Evolutionary conservation across 345 rosid genomes (phyloP), one percentile per base, ranked within the genome.

Genomic region (Citrus sp.): DNA sequence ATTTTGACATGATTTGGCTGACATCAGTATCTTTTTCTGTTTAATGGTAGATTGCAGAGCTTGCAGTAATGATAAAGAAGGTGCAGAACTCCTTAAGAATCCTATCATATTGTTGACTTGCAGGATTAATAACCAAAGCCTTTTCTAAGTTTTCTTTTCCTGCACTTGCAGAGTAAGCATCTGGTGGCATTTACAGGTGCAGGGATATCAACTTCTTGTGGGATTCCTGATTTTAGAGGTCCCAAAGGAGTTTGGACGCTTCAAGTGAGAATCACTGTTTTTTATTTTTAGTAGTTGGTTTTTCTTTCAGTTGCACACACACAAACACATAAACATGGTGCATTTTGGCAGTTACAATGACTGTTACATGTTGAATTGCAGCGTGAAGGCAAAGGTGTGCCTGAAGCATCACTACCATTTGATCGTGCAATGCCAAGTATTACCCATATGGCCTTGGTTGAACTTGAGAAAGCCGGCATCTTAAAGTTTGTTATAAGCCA

Each of bases 181-280:
- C 94, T 96, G 78, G 98, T 94, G 77, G 98, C 88, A 74, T 96
- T 96, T 80, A 96, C 98, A 58, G 98, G 98, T 83, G 99, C 99
- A 22, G 98, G 99, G 78, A 94, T 94, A 84, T 96, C 99, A 73
- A 94, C 99, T 59, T 91, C 99, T 79, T 92, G 99, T 82, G 97
- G 99, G 58, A 96, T 96, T 76, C 98, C 99, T 78, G 97, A 96
- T 86, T 92, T 96, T 85, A 87, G 99, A 80, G 98, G 98, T 71
- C 99, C 99, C 68, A 89, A 90, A 78, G 99, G 99, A 80, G 92
- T 96, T 77, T 96, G 99, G 99, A 96, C 98, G 12, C 73, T 96
- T 55, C 98, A 96, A 97, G 97, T 94, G 77, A 78, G 51, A 46
- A 13, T 16, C 51, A 46, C 51, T 46, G 13, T 46, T 12, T 46